A percentile compares a stretch with the other conserved stretches of the same genome.
phyloP scores from a whole-genome alignment of 768 basidiomycete genomes.

The Suillus plorans region DNA sequence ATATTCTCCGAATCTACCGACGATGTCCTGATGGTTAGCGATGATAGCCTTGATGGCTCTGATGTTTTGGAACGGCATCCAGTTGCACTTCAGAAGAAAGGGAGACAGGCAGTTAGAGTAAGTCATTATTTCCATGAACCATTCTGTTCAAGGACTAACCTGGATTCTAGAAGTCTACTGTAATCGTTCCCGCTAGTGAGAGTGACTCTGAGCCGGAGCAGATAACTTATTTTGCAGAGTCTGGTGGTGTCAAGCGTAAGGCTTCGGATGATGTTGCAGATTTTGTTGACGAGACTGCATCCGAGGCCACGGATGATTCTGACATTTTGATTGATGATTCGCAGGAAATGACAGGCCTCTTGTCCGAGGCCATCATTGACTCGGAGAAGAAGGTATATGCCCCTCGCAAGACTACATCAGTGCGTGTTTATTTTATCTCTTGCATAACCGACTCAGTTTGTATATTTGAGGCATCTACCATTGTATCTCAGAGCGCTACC shows the following conservation, averaged over 20 bases:
- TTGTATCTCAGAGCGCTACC: too few relatives aligned
- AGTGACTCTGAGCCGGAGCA: not conserved
- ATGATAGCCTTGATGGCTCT: not conserved
- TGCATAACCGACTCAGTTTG: too few relatives aligned
- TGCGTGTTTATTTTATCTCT: too few relatives aligned
- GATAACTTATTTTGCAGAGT: not conserved
- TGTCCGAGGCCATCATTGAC: too few relatives aligned
- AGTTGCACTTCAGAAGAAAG: not conserved
- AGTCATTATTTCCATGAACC: not conserved
- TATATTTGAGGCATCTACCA: too few relatives aligned
- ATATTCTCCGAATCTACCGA: not conserved
- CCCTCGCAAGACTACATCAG: too few relatives aligned
- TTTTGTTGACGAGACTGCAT: not conserved
- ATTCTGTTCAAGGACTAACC: not conserved
- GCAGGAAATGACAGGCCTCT: not conserved
- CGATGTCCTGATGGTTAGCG: not conserved
- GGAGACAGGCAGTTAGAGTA: not conserved
- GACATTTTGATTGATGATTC: not conserved
- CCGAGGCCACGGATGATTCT: not conserved
- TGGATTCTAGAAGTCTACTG: not conserved
- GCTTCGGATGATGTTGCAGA: not conserved
- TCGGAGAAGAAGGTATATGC: too few relatives aligned
- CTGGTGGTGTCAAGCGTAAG: conserved; percentile 4
- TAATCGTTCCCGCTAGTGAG: not conserved
- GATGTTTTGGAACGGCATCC: not conserved